Conservation (phyloP, 345 rosid species). For the Eucalyptus pauciflora region DNA sequence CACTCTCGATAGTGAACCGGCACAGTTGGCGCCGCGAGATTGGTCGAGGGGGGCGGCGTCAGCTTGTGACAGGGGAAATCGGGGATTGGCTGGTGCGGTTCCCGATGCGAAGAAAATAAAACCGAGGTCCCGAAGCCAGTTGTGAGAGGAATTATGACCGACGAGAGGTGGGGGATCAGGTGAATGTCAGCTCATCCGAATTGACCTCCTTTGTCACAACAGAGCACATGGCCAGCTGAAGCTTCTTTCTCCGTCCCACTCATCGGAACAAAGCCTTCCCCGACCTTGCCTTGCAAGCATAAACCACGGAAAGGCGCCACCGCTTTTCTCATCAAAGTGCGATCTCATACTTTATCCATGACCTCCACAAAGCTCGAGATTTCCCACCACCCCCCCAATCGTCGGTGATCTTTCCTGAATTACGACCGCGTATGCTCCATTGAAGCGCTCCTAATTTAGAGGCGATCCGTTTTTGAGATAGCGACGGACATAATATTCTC, state of each 20-base stretch:
- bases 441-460: background rate
- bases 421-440: too few relatives aligned
- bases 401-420: background rate
- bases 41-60: background rate
- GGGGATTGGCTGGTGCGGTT: background rate
- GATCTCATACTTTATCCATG: background rate
- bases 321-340: background rate
- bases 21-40: background rate
- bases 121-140: background rate
- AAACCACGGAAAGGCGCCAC: background rate
- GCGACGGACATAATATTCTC: background rate
- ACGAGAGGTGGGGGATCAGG: background rate
- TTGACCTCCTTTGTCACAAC: background rate
- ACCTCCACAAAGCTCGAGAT: background rate
- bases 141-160: background rate
- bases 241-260: background rate
- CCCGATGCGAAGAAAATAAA: background rate
- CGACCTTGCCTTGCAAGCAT: background rate
- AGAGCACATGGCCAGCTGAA: background rate
- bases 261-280: background rate
- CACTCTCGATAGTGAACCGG: background rate
- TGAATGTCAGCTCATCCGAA: background rate
- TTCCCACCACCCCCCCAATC: background rate
- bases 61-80: background rate
- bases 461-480: background rate